Percentiles rank a stretch among this genome's conserved stretches.
Conservation (phyloP, 2,329 filamentous ascomycete genomes). For the Cladophialophora carrionii region DNA sequence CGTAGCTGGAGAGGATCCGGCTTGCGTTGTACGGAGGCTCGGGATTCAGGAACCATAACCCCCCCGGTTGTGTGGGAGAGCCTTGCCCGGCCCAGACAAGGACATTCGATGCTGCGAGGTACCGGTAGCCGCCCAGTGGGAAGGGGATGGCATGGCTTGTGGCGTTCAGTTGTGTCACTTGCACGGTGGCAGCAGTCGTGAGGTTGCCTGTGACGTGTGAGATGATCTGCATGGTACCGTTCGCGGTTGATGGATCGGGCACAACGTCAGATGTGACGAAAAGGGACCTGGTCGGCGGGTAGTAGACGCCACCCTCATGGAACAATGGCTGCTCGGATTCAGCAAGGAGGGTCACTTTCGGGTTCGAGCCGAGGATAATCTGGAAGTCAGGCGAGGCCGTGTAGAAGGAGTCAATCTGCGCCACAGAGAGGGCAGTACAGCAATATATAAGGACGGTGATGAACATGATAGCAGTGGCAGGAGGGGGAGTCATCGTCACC, state of each 20-base stretch:
- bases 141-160: constrained; percentile 6
- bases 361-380: constrained; percentile 10
- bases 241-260: constrained; percentile 4
- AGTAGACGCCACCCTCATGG: constrained; percentile 19
- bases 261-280: constrained; percentile 15
- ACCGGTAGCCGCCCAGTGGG: constrained; percentile 8
- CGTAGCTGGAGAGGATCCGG: constrained; percentile 12
- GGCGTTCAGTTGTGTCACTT: constrained; percentile 7
- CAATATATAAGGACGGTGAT: neutral
- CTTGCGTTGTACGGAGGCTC: constrained; percentile 18
- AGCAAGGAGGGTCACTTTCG: constrained; percentile 10
- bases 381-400: constrained; percentile 9
- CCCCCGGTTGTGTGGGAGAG: constrained; percentile 7
- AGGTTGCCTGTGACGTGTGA: constrained; percentile 12
- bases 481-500: neutral
- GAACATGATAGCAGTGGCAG: neutral
- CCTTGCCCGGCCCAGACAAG: constrained; percentile 4
- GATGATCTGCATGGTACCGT: constrained; percentile 12
- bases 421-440: neutral
- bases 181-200: constrained; percentile 5
- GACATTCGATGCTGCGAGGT: neutral
- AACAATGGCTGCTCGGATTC: constrained; percentile 14
- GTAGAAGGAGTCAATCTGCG: constrained; percentile 5
- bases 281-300: constrained; percentile 13
- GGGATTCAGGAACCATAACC: constrained; percentile 19